These are phyloP conservation scores for Candida broadrunensis DNA, from an alignment of 805 yeast species.

Conservation along the genomic window DNA sequence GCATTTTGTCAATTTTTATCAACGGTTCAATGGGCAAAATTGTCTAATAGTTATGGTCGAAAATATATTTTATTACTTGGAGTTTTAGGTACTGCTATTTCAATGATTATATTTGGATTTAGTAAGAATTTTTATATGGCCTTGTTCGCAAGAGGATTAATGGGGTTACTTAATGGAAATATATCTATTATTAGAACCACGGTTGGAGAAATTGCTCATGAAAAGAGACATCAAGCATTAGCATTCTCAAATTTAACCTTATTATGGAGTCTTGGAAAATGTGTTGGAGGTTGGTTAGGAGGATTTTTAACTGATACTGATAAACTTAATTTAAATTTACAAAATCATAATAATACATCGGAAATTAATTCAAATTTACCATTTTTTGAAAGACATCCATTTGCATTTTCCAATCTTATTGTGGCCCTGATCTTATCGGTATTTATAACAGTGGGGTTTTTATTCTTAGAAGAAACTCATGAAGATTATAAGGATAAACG, in stretches of 20 bases:
- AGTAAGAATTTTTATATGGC: constrained; percentile 51
- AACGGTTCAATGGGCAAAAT: constrained; percentile 56
- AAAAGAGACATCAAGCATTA: constrained; percentile 55
- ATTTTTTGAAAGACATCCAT: constrained; percentile 15
- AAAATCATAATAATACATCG: neutral
- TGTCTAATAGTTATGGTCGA: constrained; percentile 53
- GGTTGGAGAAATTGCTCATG: constrained; percentile 56
- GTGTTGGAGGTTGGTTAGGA: constrained; percentile 58
- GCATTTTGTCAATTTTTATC: constrained; percentile 57
- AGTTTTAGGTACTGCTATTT: constrained; percentile 46
- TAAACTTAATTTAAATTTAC: neutral
- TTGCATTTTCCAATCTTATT: constrained; percentile 21
- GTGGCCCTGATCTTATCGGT: constrained; percentile 13
- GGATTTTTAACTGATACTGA: constrained; percentile 1
- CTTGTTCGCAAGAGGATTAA: constrained; percentile 45
- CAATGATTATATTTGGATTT: constrained; percentile 51
- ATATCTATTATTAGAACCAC: constrained; percentile 58
- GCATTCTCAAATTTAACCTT: constrained; percentile 61
- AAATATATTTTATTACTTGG: constrained; percentile 53
- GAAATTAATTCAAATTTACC: neutral
- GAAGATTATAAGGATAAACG: constrained; percentile 6
- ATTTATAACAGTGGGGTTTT: constrained; percentile 12
- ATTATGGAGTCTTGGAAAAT: constrained; percentile 56
- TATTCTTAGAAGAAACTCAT: constrained; percentile 23
- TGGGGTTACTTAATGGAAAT: constrained; percentile 61